Base-by-base conservation (phyloP, 2,329 filamentous ascomycete genomes). In the Alternaria tenuissima region DNA sequence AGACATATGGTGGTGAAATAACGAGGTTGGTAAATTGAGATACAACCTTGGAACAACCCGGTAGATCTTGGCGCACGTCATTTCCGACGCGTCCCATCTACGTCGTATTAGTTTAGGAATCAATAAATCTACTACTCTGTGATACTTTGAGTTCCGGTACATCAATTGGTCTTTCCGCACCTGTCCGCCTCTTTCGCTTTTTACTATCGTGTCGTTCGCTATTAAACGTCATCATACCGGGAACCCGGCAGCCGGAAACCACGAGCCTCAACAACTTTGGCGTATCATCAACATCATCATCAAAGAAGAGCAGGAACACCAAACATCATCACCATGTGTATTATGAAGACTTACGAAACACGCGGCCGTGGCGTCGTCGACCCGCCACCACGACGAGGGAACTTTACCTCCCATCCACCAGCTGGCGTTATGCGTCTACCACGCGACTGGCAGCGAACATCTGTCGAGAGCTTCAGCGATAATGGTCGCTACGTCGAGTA, bases 351-450 rank as follows among this genome's bases (percentile, higher is more conserved):
- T 4, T 73, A 71, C 57, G 70, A 71, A 47, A 73, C 73, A 11
- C 65, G 64, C 57, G 64, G 65, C 20, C 66, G 64, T 49, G 63
- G 62, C 55, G 72, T 78, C 46, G 43, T 71, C 44, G 74, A 77
- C 44, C 75, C 75, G 0, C 75, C 75, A 1, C 73, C 70, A 1
- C 67, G 76, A 48, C 62, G 64, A 20, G 75, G 73, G 36, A 72
- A 71, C 58, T 76, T 65, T 61, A 75, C 73, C 1, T 71, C 76
- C 3, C 75, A 78, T 48, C 67, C 72, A 1, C 74, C 72, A 8
- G 74, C 73, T 1, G 74, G 74, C 60, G 69, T 72, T 2, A 74
- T 76, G 59, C 72, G 74, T 8, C 57, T 78, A 6, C 75, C 76
- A 32, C 70, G 73, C 28, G 72, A 71, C 47, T 77, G 74, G 66